Evolutionary conservation across 2,329 filamentous ascomycete species (phyloP), one percentile per base, ranked within the genome.

Genomic region (Penicillium sp.): DNA sequence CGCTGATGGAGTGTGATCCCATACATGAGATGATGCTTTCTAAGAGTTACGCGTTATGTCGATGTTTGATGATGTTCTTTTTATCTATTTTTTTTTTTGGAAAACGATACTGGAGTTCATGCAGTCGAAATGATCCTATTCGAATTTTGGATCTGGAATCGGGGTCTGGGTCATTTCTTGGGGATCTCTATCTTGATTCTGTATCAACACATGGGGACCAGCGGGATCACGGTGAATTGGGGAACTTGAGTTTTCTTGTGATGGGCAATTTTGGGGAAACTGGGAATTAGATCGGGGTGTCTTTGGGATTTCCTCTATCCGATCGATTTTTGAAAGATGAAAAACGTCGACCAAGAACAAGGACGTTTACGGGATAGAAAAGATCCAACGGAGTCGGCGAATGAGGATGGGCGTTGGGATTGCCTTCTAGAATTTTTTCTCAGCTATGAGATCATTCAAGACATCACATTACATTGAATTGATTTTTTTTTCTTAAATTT

Each of bases 1-100:
- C 45, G 55, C 16, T 65, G 53, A 63, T 56, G 28, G 14, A 42
- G 30, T 28, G 43, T 42, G 48, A 38, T 46, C 35, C 49, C 16
- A 13, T 51, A 10, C 48, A 19, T 35, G 51, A 45, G 45, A 30
- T 38, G 49, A 51, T 43, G 19, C 33, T 26, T 26, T 48, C 38
- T 22, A 14, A 13, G 43, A 43, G 11, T 42, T 28, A 25, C n/a
- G 28, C 16, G 14, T 40, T 33, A 49, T 16, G 16, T 49, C 26
- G 22, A 52, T 26, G 19, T 42, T 35, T 5, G 42, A 38, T 48
- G 25, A 55, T 45, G 45, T 28, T 22, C 13, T 19, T 30, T 48
- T 43, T 51, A n/a, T 30, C 2, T 51, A 22, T 30, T 1, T 49
- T 51, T n/a, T 1, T 33, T 5, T 49, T 33, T 35, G 8, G 51